Percentiles rank a stretch among this genome's conserved stretches.
phyloP scores from a whole-genome alignment of 2,329 filamentous ascomycete species.

The Zelopaecilomyces penicillatus region DNA sequence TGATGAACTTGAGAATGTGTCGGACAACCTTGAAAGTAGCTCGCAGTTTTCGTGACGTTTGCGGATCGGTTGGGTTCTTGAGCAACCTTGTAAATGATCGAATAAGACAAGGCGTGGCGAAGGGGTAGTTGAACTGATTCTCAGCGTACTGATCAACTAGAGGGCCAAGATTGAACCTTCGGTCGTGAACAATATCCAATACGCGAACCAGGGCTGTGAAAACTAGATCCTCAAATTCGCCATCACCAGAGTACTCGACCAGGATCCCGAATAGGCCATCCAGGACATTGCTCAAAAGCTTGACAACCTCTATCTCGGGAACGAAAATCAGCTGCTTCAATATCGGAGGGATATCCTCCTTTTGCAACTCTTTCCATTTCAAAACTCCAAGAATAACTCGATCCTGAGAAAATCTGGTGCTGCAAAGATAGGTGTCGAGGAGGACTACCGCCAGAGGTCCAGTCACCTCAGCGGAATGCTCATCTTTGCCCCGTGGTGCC shows the following conservation, averaged over 20 bases:
- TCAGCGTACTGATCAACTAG: constrained; percentile 89
- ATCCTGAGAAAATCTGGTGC: constrained; percentile 90
- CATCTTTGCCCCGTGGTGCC: constrained; percentile 58
- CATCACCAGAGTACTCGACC: constrained; percentile 82
- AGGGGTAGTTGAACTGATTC: constrained; percentile 83
- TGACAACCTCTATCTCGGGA: constrained; percentile 95
- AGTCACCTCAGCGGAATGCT: constrained; percentile 64
- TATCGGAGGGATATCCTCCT: constrained; percentile 63
- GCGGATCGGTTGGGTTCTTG: constrained; percentile 71
- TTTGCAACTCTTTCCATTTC: constrained; percentile 72
- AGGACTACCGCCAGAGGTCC: constrained; percentile 73
- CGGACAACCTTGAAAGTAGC: constrained; percentile 92
- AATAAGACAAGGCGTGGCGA: constrained; percentile 80
- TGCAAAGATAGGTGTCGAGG: constrained; percentile 81
- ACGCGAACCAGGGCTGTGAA: constrained; percentile 87
- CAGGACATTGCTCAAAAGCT: constrained; percentile 80
- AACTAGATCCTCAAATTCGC: constrained; percentile 85
- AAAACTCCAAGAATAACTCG: constrained; percentile 74
- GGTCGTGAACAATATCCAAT: constrained; percentile 86
- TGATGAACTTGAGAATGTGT: constrained; percentile 90
- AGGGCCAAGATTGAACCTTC: constrained; percentile 83
- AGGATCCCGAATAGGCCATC: constrained; percentile 86
- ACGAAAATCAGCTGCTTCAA: constrained; percentile 85
- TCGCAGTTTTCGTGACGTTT: constrained; percentile 74
- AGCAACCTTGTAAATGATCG: constrained; percentile 79